Evolutionary conservation across 345 rosid species (phyloP), one percentile per base, ranked within the genome.

Genomic region (Angophora floribunda): DNA sequence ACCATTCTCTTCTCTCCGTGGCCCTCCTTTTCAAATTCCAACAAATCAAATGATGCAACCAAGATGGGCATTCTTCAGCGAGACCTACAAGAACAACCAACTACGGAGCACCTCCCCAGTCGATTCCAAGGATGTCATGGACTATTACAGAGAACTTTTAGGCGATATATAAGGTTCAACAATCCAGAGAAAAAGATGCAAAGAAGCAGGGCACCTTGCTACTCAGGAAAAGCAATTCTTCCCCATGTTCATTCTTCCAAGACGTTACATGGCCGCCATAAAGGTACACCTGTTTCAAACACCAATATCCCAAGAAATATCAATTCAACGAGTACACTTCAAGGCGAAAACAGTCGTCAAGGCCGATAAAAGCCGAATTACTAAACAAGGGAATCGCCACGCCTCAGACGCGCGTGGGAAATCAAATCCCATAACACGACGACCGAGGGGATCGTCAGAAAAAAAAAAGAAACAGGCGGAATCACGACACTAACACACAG

Each of bases 201-300:
- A 6, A 22, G 49, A 75, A 75, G 49, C 49, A 75, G 49, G 84
- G 28, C 89, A 96, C 99, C 98, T 95, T 97, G 89, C 92, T 94
- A 88, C 99, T 96, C 88, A 96, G 88, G 88, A 96, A 94, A 90
- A 97, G 98, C 90, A 97, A 91, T 86, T 97, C 98, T 89, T 97
- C 99, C 32, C 95, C 92, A 26, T 91, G 91, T 88, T 93, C 96
- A 89, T 95, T 95, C 94, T 95, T 97, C 98, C 99, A 97, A 82
- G 99, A 96, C 57, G 94, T 94, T 51, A 97, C 98, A 53, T 97
- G 98, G 57, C 93, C 97, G 59, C 99, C 98, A 87, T 93, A 94
- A 89, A 97, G 89, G 91, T 94, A 97, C 79, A 97, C 94, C 99
- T 97, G 91, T 63, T 80, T 57, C 47, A 88, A 87, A 41, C 53